Percentiles rank a stretch among this genome's conserved stretches.
phyloP scores from a whole-genome alignment of 305 asterid species.

The Withania somnifera region DNA sequence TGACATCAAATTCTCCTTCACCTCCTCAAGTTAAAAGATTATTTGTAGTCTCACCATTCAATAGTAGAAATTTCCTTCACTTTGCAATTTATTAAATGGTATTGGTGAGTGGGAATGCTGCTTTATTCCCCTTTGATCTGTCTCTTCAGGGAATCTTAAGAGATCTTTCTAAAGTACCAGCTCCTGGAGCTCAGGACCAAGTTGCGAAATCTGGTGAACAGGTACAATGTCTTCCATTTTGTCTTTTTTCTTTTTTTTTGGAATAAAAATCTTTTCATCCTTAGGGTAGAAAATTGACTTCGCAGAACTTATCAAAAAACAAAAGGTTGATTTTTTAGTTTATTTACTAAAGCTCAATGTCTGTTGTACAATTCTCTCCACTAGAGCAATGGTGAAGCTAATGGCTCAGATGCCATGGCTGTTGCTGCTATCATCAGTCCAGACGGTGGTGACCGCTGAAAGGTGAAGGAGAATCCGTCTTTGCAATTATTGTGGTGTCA shows the following conservation, averaged over 20 bases:
- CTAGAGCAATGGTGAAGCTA: slow-evolving; percentile 45
- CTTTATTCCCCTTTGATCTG: background rate
- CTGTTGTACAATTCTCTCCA: background rate
- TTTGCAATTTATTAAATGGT: background rate
- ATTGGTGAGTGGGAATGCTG: background rate
- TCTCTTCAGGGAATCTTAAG: slow-evolving; percentile 59
- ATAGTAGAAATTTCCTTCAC: background rate
- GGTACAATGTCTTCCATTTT: slow-evolving; percentile 6
- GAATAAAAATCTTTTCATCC: background rate
- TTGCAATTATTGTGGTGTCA: background rate
- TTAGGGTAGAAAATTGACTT: background rate
- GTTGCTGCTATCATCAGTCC: slow-evolving; percentile 19
- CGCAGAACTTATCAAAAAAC: background rate
- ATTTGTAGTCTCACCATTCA: background rate
- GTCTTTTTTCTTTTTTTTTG: too few relatives aligned
- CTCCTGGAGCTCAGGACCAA: slow-evolving; percentile 38
- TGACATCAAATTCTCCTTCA: background rate
- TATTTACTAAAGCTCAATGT: background rate
- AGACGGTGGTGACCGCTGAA: background rate
- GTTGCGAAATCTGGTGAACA: slow-evolving; percentile 29
- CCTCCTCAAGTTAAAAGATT: background rate
- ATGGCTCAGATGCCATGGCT: slow-evolving; percentile 24
- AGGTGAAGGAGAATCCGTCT: background rate
- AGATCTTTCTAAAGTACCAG: slow-evolving; percentile 63
- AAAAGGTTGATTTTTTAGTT: background rate